These are phyloP conservation scores for Penicillium sp. DNA, from an alignment of 2,329 filamentous ascomycete species.

Conservation along the genomic window DNA sequence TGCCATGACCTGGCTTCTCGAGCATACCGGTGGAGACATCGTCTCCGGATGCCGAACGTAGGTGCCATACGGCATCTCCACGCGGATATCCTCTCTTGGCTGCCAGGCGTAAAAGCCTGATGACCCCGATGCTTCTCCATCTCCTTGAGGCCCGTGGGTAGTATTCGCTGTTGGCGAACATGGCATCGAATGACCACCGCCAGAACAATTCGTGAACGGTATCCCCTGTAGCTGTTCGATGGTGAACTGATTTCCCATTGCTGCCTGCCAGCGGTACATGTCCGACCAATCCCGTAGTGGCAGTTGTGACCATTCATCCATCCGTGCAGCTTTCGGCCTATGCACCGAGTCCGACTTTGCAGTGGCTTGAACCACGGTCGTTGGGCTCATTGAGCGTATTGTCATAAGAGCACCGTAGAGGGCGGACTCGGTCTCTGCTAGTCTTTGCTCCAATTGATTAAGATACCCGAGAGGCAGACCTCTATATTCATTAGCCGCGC, in stretches of 20 bases:
- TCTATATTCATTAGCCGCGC: constrained; percentile 7
- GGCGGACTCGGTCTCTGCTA: constrained; percentile 23
- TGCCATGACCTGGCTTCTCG: constrained; percentile 1
- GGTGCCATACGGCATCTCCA: constrained; percentile 7
- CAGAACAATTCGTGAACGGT: not conserved
- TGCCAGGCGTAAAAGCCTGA: constrained; percentile 5
- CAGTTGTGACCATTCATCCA: constrained; percentile 22
- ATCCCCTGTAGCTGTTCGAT: constrained; percentile 1
- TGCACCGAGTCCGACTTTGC: constrained; percentile 7
- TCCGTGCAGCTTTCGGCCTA: constrained; percentile 19
- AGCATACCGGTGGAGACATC: constrained; percentile 8
- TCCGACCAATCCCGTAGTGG: constrained; percentile 18
- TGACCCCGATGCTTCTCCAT: not conserved
- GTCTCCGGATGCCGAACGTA: constrained; percentile 1
- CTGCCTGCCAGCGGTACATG: constrained; percentile 19
- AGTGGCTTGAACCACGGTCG: constrained; percentile 3
- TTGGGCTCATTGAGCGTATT: constrained; percentile 12
- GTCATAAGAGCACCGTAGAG: constrained; percentile 20
- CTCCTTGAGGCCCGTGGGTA: not conserved
- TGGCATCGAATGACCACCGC: constrained; percentile 2
- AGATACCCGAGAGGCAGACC: constrained; percentile 24
- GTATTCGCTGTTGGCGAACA: not conserved
- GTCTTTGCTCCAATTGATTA: constrained; percentile 23
- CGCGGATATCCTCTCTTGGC: not conserved
- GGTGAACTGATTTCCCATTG: constrained; percentile 17